Percentiles rank a stretch among this genome's conserved stretches.
phyloP scores from a whole-genome alignment of 352 stramenopile species.

The Pythium vanterpoolii region DNA sequence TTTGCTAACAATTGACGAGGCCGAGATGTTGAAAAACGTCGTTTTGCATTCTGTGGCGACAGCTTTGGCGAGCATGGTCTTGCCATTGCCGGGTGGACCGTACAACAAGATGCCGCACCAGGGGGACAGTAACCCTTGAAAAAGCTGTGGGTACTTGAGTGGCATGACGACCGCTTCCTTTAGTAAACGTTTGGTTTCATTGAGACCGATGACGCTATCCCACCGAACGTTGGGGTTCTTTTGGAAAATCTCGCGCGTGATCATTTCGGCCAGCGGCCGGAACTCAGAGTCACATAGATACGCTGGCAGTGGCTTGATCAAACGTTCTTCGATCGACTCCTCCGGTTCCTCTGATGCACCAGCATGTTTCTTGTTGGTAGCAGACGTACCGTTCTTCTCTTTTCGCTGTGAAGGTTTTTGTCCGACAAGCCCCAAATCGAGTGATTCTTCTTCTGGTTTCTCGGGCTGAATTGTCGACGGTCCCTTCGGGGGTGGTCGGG shows the following conservation, averaged over 20 bases:
- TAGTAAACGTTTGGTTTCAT: conserved; percentile 92
- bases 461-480: conserved; percentile 7
- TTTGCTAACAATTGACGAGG: conserved; percentile 85
- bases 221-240: conserved; percentile 89
- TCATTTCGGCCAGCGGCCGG: conserved; percentile 80
- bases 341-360: conserved; percentile 32
- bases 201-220: conserved; percentile 85
- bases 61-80: conserved; percentile 88
- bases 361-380: conserved; percentile 29
- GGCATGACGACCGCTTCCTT: conserved; percentile 96
- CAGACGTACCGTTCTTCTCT: conserved; percentile 13
- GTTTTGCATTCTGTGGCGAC: conserved; percentile 84
- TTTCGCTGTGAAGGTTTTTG: conserved; percentile 52
- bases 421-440: conserved; percentile 60
- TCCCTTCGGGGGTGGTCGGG: conserved; percentile 1
- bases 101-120: conserved; percentile 92
- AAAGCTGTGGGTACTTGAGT: conserved; percentile 93
- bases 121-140: conserved; percentile 87
- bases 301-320: conserved; percentile 85
- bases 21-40: conserved; percentile 89
- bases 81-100: conserved; percentile 79
- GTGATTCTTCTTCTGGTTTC: conserved; percentile 37
- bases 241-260: conserved; percentile 92
- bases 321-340: conserved; percentile 58
- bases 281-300: conserved; percentile 88